Evolutionary conservation across 352 stramenopile species (phyloP).

Genomic region (Phytophthora sp.): DNA sequence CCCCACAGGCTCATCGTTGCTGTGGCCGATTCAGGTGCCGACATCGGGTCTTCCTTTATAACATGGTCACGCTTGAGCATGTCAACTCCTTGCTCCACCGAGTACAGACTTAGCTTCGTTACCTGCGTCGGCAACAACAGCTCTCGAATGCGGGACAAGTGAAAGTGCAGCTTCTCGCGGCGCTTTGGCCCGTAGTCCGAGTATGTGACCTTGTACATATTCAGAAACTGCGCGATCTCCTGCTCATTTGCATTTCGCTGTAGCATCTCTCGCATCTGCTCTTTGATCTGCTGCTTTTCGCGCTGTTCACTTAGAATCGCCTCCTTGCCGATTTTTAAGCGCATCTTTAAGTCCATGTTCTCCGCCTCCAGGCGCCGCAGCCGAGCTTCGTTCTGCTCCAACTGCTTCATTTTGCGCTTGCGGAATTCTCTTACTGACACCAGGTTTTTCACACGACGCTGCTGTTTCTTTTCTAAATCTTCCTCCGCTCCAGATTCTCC

Average conservation of each 20-base stretch:
- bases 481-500: conserved; percentile 29
- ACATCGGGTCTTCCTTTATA: conserved; percentile 62
- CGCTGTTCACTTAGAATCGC: conserved; percentile 72
- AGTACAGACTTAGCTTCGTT: conserved; percentile 81
- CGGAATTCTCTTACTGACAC: conserved; percentile 78
- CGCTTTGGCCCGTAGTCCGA: conserved; percentile 81
- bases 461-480: conserved; percentile 61
- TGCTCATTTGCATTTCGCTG: conserved; percentile 70
- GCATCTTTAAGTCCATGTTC: conserved; percentile 84
- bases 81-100: conserved; percentile 70
- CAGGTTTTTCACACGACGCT: conserved; percentile 74
- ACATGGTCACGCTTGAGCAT: conserved; percentile 68
- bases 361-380: conserved; percentile 72
- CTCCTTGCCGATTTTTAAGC: conserved; percentile 83
- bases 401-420: conserved; percentile 78
- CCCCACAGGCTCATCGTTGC: conserved; percentile 74
- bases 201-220: conserved; percentile 87
- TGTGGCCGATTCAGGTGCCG: conserved; percentile 51
- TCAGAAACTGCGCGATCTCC: conserved; percentile 78
- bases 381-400: conserved; percentile 71
- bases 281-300: conserved; percentile 81
- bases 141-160: conserved; percentile 72
- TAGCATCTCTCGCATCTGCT: conserved; percentile 82
- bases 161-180: conserved; percentile 76
- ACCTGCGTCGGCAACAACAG: conserved; percentile 79